A percentile compares a stretch with the other conserved stretches of the same genome.
phyloP scores from a whole-genome alignment of 495 filamentous ascomycete genomes.

The Evernia prunastri region DNA sequence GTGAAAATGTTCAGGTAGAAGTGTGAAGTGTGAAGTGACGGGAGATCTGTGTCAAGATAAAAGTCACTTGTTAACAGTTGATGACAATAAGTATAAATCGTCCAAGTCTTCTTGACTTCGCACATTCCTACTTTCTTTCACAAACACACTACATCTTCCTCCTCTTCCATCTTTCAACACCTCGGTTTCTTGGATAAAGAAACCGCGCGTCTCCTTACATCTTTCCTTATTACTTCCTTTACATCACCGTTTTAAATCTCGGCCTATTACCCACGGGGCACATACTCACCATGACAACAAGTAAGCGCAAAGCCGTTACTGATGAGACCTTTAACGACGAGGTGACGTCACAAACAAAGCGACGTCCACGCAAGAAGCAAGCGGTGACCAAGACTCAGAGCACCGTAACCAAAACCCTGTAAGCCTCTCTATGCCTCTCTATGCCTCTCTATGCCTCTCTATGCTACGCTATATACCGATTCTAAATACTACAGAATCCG shows the following conservation, averaged over 20 bases:
- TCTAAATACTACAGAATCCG: constrained; percentile 2
- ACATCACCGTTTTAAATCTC: neutral
- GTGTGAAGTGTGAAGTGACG: neutral
- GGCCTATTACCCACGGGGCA: neutral
- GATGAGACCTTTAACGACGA: neutral
- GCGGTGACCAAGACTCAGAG: constrained; percentile 16
- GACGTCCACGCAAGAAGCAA: constrained; percentile 15
- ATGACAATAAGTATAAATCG: neutral
- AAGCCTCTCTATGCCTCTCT: neutral
- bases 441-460: too few relatives aligned
- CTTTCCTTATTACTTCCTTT: neutral
- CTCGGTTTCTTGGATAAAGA: neutral
- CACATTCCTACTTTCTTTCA: neutral
- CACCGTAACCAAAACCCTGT: constrained; percentile 3
- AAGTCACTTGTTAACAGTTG: neutral
- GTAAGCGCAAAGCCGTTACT: neutral
- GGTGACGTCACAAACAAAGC: neutral
- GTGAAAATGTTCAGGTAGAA: neutral
- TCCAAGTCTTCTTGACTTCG: neutral
- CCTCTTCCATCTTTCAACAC: neutral
- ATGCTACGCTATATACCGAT: neutral
- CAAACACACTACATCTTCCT: too few relatives aligned
- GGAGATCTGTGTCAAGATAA: neutral
- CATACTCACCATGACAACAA: neutral
- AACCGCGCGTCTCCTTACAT: neutral